Evolutionary conservation across 2,329 filamentous ascomycete species (phyloP).

Genomic region (Alternaria sp.): DNA sequence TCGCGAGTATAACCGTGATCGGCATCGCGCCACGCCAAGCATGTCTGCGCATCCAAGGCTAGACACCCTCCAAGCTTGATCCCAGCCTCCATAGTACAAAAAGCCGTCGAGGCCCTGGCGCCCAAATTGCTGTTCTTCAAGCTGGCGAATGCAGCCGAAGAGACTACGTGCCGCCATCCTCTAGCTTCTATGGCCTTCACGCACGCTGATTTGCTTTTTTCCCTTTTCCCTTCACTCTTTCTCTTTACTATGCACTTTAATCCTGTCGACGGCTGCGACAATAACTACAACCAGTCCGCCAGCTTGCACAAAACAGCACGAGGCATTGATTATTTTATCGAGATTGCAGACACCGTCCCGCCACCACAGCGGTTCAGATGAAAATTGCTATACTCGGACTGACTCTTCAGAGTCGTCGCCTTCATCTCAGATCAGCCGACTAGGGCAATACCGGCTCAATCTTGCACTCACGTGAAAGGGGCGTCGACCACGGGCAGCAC

Average conservation of each 20-base stretch:
- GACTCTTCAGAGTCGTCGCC: slow-evolving; percentile 24
- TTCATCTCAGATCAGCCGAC: slow-evolving; percentile 45
- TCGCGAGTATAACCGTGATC: slow-evolving; percentile 25
- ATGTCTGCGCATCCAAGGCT: slow-evolving; percentile 26
- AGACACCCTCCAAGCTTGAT: slow-evolving; percentile 35
- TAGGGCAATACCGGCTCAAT: slow-evolving; percentile 36
- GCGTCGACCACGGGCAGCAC: slow-evolving; percentile 17
- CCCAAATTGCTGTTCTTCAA: slow-evolving; percentile 15
- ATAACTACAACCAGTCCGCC: background rate
- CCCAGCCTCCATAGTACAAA: slow-evolving; percentile 41
- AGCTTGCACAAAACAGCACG: slow-evolving; percentile 12
- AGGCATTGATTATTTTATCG: slow-evolving; percentile 34
- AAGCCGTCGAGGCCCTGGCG: slow-evolving; percentile 35
- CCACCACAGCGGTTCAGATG: slow-evolving; percentile 26
- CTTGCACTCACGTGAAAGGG: slow-evolving; percentile 45
- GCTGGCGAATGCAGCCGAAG: slow-evolving; percentile 18
- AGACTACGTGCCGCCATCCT: slow-evolving; percentile 25
- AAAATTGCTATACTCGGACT: slow-evolving; percentile 35
- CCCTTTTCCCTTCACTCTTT: slow-evolving; percentile 14
- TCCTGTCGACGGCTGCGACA: no score
- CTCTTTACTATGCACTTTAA: no score
- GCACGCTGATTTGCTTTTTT: slow-evolving; percentile 19
- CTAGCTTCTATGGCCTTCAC: slow-evolving; percentile 10
- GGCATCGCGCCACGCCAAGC: slow-evolving; percentile 32
- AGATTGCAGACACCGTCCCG: slow-evolving; percentile 30